Percentiles rank a stretch among this genome's conserved stretches.
These are phyloP conservation scores for Zygotorulaspora florentina DNA, from an alignment of 805 yeast genomes.

Conservation along the genomic window DNA sequence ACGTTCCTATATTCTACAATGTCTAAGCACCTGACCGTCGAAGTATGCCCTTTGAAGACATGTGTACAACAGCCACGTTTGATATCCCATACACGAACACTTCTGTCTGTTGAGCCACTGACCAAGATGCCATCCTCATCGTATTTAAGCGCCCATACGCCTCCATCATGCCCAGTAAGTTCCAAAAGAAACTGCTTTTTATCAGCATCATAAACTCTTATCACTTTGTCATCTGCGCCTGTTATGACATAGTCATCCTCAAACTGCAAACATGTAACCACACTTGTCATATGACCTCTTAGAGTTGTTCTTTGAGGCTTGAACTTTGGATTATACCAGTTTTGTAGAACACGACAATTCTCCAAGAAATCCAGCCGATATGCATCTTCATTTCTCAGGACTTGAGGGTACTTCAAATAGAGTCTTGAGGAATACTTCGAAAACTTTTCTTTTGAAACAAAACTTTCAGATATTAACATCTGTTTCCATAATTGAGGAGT, in stretches of 20 bases:
- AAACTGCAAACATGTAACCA: conserved; percentile 93
- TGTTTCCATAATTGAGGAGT: conserved; percentile 67
- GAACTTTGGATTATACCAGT: conserved; percentile 78
- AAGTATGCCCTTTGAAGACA: conserved; percentile 84
- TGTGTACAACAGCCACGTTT: conserved; percentile 83
- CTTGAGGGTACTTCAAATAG: conserved; percentile 26
- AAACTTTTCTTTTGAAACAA: conserved; percentile 48
- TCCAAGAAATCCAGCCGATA: conserved; percentile 44
- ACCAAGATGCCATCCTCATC: conserved; percentile 68
- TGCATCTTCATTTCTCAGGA: conserved; percentile 33
- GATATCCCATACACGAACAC: conserved; percentile 92
- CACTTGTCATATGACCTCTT: conserved; percentile 68
- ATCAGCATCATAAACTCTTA: conserved; percentile 73
- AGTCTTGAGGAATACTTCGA: conserved; percentile 29
- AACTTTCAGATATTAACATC: conserved; percentile 57
- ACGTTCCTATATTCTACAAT: conserved; percentile 62
- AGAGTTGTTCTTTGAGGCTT: conserved; percentile 64
- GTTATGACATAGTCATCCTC: conserved; percentile 88
- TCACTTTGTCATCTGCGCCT: conserved; percentile 83
- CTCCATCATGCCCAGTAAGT: conserved; percentile 89
- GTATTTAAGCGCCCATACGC: conserved; percentile 97
- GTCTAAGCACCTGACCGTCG: conserved; percentile 89
- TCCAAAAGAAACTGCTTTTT: conserved; percentile 62
- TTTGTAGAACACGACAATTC: conserved; percentile 51
- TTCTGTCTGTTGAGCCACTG: conserved; percentile 91